Conservation (phyloP, 306 rosid genomes). For the Acacia crassicarpa region DNA sequence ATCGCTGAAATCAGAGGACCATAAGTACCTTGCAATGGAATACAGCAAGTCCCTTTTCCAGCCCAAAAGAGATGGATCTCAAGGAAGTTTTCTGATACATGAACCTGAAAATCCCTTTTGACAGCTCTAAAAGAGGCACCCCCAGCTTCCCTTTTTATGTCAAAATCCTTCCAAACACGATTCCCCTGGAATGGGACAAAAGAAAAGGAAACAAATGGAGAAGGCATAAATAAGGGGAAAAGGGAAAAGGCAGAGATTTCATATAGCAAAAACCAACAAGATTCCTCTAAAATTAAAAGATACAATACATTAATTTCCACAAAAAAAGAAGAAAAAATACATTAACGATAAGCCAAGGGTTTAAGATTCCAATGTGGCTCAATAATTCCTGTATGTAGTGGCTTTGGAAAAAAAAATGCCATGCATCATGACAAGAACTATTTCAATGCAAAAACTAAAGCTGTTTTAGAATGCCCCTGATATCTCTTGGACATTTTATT, state of each 20-base stretch:
- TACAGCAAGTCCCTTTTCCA: slow-evolving; percentile 86
- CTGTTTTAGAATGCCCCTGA: background rate
- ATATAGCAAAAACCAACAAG: background rate
- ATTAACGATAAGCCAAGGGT: background rate
- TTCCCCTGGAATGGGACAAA: slow-evolving; percentile 44
- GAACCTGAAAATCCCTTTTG: slow-evolving; percentile 34
- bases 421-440: background rate
- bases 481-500: background rate
- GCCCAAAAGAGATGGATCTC: slow-evolving; percentile 92
- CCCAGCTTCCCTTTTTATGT: slow-evolving; percentile 68
- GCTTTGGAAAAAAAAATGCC: background rate
- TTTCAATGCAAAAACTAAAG: background rate
- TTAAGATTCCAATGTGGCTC: no score
- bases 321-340: background rate
- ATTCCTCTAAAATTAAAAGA: background rate
- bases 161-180: slow-evolving; percentile 60
- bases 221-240: background rate
- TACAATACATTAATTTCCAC: background rate
- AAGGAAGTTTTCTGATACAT: slow-evolving; percentile 60
- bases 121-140: slow-evolving; percentile 46
- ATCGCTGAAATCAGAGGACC: slow-evolving; percentile 86
- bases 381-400: background rate
- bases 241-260: background rate
- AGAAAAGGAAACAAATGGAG: background rate
- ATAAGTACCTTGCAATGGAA: slow-evolving; percentile 60